Evolutionary conservation across 108 stramenopile species (phyloP), one percentile per base, ranked within the genome.

Genomic region (Skeletonema menzelii): DNA sequence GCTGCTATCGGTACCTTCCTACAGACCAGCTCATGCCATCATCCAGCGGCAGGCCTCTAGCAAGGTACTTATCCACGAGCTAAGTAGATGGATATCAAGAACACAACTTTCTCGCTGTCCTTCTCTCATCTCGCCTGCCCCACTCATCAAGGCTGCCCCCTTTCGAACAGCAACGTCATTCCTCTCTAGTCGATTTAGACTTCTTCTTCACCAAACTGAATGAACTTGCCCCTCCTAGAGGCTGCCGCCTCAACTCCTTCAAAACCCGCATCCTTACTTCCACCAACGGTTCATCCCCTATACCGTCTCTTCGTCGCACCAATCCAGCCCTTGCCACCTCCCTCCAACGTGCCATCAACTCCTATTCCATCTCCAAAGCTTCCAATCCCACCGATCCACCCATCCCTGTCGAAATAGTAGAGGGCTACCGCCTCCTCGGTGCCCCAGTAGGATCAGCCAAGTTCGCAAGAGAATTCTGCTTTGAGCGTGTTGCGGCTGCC

Each of bases 251-350:
- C 57, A 70, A 70, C 69, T 24, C 27, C 20, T 24, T 28, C 4
- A 70, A 70, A 13, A 70, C 58, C 11, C 35, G 58, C 15, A 70
- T 70, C 20, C 58, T 59, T 3, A 70, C 69, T 1, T 60, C 69
- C 4, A 38, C 56, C 57, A 26, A 17, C 8, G 35, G 69, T 4
- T 3, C 56, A 0, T 58, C 56, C 3, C 31, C 56, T 1, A 8
- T 67, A 0, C 66, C 66, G 5, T 8, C 32, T 8, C 12, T 67
- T 32, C n/a, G 32, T 0, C 32, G 19, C 2, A 31, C 34, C 49
- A 56, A 67, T 53, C 53, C 30, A 28, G 24, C 59, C 27, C 20
- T 61, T 0, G 69, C 69, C 20, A 2, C 0, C 1, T 10, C 40
- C 40, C 1, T 13, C 40, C 27, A 46, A 38, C n/a, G 37, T 6